Percentiles rank a stretch among this genome's conserved stretches.
Evolutionary conservation across 306 rosid species (phyloP).

Genomic region (Leucaena leucocephala): DNA sequence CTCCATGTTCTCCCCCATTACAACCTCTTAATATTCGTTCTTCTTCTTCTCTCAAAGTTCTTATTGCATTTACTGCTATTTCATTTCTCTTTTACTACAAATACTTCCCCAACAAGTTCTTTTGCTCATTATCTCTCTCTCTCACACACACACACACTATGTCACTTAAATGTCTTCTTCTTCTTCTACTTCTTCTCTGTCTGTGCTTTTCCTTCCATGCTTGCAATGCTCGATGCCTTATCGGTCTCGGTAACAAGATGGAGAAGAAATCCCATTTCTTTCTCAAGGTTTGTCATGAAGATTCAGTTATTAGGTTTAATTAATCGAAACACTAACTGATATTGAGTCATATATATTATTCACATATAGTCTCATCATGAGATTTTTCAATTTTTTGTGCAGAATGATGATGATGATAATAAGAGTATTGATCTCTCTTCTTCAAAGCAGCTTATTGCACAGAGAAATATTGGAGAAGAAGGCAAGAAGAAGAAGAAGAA

Average conservation of each 20-base stretch:
- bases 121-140: background rate
- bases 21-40: slow-evolving; percentile 29
- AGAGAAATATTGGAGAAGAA: slow-evolving; percentile 29
- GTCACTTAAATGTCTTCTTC: slow-evolving; percentile 41
- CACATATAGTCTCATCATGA: background rate
- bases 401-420: slow-evolving; percentile 31
- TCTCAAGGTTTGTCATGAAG: slow-evolving; percentile 40
- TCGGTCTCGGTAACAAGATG: slow-evolving; percentile 10
- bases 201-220: slow-evolving; percentile 53
- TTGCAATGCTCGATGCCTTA: slow-evolving; percentile 48
- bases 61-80: slow-evolving; percentile 50
- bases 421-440: slow-evolving; percentile 30
- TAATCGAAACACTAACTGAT: background rate
- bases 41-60: slow-evolving; percentile 11
- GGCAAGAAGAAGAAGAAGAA: background rate
- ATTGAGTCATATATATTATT: background rate
- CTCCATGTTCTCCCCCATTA: slow-evolving; percentile 52
- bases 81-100: slow-evolving; percentile 22
- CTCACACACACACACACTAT: too few relatives aligned
- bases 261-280: slow-evolving; percentile 32
- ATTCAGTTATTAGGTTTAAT: background rate
- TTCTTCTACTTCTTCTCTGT: slow-evolving; percentile 37
- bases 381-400: slow-evolving; percentile 34
- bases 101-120: slow-evolving; percentile 29
- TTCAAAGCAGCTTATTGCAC: slow-evolving; percentile 19